Percentiles rank a stretch among this genome's conserved stretches.
Evolutionary conservation across 306 rosid genomes (phyloP).

Genomic region (Citrullus amarus): DNA sequence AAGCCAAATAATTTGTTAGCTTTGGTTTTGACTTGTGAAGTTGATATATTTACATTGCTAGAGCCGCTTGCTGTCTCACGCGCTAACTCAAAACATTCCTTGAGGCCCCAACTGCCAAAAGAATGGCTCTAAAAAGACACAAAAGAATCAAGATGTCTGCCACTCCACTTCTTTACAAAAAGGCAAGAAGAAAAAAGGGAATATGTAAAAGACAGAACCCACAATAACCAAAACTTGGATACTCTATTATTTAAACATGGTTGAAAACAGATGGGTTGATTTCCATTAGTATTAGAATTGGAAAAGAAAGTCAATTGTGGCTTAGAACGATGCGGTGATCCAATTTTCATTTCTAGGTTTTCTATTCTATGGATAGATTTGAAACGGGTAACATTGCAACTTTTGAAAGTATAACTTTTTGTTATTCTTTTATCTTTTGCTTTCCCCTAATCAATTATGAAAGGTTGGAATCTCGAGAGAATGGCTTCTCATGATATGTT

Average conservation of each 20-base stretch:
- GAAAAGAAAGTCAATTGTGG: too few species aligned
- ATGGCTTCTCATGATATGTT: conserved; percentile 38
- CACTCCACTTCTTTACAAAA: conserved; percentile 34
- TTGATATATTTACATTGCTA: neutral
- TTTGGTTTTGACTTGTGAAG: neutral
- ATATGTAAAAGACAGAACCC: conserved; percentile 30
- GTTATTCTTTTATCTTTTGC: neutral
- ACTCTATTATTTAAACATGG: conserved; percentile 25
- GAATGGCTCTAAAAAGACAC: conserved; percentile 24
- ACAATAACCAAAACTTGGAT: conserved; percentile 31
- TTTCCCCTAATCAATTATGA: neutral
- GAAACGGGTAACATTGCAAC: too few species aligned
- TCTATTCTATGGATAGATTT: too few species aligned
- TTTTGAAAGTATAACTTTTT: neutral
- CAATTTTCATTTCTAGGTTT: too few species aligned
- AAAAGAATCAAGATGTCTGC: conserved; percentile 37
- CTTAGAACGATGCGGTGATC: too few species aligned
- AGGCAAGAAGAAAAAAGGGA: conserved; percentile 20
- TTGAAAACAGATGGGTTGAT: conserved; percentile 32
- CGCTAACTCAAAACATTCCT: neutral
- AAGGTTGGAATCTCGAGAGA: conserved; percentile 46
- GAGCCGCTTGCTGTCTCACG: neutral
- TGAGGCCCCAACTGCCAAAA: conserved; percentile 19
- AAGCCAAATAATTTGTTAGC: neutral
- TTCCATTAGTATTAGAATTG: neutral